Base-by-base conservation (phyloP, 306 rosid species). In the Acacia crassicarpa region DNA sequence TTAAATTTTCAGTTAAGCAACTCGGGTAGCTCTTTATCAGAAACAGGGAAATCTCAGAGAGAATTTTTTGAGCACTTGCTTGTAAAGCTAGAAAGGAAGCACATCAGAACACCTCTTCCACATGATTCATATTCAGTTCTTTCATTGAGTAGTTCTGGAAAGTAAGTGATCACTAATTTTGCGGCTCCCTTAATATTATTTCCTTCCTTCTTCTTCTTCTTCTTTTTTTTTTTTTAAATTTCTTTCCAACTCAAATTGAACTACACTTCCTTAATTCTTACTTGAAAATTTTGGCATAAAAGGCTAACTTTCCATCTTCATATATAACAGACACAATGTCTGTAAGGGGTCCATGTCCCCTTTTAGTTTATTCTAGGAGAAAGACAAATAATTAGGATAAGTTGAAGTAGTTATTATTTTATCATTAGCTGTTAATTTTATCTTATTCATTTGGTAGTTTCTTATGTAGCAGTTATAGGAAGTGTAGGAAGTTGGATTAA, bases 71-170 rank as follows among this genome's bases (percentile, higher is more conserved):
- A 96, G 79, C 89, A 89, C 16, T 86, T 96, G 82, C 92, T 92
- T 51, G 91, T 96, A 88, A 96, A 96, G 89, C 99, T 92, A 87
- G 88, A 76, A 68, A 96, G 90, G 85, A 96, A 96, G 88, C 97
- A 92, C 86, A 93, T 96, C 78, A 93, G 94, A 80, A 93, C 92
- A 49, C 98, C 99, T 67, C 97, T 93, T 90, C 98, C 98, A 17
- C 98, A 96, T 84, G 99, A 96, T 91, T 94, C 99, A 20, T 89
- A 93, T 84, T 96, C 99, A 8, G 92, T 96, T 81, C 97, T 96
- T 84, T 96, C 99, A 79, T 88, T 93, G 62, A 96, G 99, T 94
- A 91, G 94, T 86, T 96, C 99, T 4, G 99, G 98, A 86, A 96
- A 96, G 99, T 96, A 91, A 91, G 99, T 73, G 67, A 77, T 44